Evolutionary conservation across 2,329 filamentous ascomycete genomes (phyloP).

Genomic region (Aaosphaeria pasadenensis): DNA sequence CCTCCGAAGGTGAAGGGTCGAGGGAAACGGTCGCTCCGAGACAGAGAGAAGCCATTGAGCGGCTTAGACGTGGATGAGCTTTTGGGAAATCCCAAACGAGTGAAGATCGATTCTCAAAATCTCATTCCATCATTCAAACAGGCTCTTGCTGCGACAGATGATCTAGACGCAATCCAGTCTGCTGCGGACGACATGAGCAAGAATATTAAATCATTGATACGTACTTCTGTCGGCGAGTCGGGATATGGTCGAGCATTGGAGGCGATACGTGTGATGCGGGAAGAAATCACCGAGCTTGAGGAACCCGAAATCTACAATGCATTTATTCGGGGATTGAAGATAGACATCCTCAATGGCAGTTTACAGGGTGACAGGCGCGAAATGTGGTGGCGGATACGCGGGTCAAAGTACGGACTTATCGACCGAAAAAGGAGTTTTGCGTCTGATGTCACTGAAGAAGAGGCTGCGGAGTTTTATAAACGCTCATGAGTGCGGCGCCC

Average conservation of each 20-base stretch:
- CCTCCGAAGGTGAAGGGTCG: constrained; percentile 75
- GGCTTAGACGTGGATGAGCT: constrained; percentile 84
- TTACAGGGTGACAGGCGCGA: constrained; percentile 75
- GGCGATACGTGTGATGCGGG: constrained; percentile 72
- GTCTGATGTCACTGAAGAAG: constrained; percentile 66
- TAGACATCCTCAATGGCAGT: constrained; percentile 63
- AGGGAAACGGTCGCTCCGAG: constrained; percentile 56
- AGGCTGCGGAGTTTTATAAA: constrained; percentile 53
- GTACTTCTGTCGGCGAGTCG: constrained; percentile 69
- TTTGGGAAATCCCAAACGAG: constrained; percentile 58
- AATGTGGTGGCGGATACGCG: constrained; percentile 75
- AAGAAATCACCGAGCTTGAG: constrained; percentile 73
- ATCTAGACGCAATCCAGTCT: constrained; percentile 61
- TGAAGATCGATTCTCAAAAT: constrained; percentile 65
- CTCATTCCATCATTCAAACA: constrained; percentile 90
- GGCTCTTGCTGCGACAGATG: constrained; percentile 60
- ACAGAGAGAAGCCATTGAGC: constrained; percentile 78
- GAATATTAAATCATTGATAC: constrained; percentile 68
- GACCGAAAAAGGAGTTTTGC: constrained; percentile 59
- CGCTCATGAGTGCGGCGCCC: background rate
- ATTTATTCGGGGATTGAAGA: constrained; percentile 70
- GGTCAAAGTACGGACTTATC: constrained; percentile 69
- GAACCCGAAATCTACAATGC: constrained; percentile 74
- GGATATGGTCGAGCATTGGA: constrained; percentile 75
- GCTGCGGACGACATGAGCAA: constrained; percentile 71